phyloP scores from a whole-genome alignment of 2,329 filamentous ascomycete species.

The Plenodomus tracheiphilus region DNA sequence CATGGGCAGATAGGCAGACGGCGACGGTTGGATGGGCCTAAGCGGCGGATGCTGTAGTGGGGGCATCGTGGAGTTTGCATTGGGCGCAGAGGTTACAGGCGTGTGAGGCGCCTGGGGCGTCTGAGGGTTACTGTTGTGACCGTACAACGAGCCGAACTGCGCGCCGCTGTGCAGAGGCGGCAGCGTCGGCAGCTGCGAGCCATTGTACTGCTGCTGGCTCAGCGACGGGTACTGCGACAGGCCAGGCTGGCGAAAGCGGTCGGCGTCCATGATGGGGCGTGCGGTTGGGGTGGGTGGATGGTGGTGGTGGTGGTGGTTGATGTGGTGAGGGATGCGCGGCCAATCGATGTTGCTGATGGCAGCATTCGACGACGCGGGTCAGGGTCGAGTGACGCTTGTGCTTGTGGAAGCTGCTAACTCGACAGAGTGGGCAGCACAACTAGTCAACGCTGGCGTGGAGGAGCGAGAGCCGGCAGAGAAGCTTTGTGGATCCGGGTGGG shows the following conservation, averaged over 20 bases:
- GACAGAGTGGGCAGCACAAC: constrained; percentile 29
- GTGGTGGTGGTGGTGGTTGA: constrained; percentile 7
- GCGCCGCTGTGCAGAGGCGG: constrained; percentile 40
- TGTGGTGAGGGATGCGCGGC: constrained; percentile 32
- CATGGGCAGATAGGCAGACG: constrained; percentile 38
- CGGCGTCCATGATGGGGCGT: constrained; percentile 36
- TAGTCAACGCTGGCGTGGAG: constrained; percentile 21
- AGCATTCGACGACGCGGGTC: constrained; percentile 40
- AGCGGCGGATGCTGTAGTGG: constrained; percentile 44
- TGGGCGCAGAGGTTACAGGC: constrained; percentile 37
- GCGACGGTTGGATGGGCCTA: constrained; percentile 43
- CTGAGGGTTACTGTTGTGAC: constrained; percentile 44
- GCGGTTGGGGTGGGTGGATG: constrained; percentile 14
- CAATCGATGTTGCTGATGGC: constrained; percentile 32
- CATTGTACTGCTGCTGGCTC: constrained; percentile 37
- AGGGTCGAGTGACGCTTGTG: constrained; percentile 26
- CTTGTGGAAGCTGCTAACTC: constrained; percentile 21
- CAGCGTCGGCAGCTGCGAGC: constrained; percentile 38
- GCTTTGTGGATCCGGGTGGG: constrained; percentile 43
- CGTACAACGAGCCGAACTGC: constrained; percentile 39
- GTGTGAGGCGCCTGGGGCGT: constrained; percentile 43
- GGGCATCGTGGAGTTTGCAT: constrained; percentile 36
- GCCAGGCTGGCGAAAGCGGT: constrained; percentile 43
- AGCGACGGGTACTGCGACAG: constrained; percentile 39
- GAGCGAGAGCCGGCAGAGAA: constrained; percentile 33